phyloP scores from a whole-genome alignment of 306 rosid species.

The Mucuna pruriens region DNA sequence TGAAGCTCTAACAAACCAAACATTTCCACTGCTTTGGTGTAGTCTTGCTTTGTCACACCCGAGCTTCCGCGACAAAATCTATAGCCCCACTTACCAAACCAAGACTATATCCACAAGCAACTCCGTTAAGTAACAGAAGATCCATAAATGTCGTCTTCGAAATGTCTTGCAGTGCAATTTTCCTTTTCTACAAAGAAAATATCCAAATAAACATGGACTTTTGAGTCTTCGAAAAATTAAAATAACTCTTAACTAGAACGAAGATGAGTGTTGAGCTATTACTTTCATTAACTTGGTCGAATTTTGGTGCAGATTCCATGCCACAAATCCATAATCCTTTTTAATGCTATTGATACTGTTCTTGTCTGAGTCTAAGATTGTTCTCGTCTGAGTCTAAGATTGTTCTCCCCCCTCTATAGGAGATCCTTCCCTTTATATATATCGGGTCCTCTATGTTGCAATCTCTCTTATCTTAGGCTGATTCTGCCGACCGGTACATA shows the following conservation, averaged over 20 bases:
- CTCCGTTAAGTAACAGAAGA: constrained; percentile 81
- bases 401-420: too few species aligned
- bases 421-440: too few species aligned
- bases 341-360: constrained; percentile 74
- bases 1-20: constrained; percentile 66
- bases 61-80: constrained; percentile 72
- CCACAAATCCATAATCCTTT: constrained; percentile 87
- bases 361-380: too few species aligned
- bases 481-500: too few species aligned
- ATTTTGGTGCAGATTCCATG: constrained; percentile 72
- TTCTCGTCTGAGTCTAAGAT: too few species aligned
- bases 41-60: constrained; percentile 60
- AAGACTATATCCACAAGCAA: constrained; percentile 80
- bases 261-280: not conserved
- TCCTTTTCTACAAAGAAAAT: constrained; percentile 49
- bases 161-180: constrained; percentile 66
- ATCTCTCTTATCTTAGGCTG: too few species aligned
- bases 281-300: constrained; percentile 52
- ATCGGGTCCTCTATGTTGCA: too few species aligned
- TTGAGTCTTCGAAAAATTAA: too few species aligned
- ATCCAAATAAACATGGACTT: not conserved
- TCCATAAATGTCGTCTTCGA: constrained; percentile 77
- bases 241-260: not conserved
- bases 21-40: constrained; percentile 57
- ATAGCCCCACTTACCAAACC: constrained; percentile 95